A percentile compares a stretch with the other conserved stretches of the same genome.
These are phyloP conservation scores for Blumeriella jaapii DNA, from an alignment of 2,329 filamentous ascomycete genomes.

Conservation along the genomic window DNA sequence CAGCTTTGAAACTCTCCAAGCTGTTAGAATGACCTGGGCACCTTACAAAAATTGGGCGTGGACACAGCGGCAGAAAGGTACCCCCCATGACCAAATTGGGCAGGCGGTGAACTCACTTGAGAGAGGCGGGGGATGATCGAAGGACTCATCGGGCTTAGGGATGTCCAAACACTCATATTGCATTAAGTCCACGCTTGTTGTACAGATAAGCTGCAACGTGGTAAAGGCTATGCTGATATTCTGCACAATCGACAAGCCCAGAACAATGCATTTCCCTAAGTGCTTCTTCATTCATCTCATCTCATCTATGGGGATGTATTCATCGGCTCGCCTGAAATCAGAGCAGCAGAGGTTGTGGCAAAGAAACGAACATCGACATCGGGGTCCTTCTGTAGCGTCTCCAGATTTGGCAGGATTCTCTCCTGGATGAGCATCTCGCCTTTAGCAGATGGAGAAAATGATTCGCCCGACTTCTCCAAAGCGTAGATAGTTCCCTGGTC, in stretches of 20 bases:
- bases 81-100: slow-evolving; percentile 5
- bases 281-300: slow-evolving; percentile 23
- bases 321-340: slow-evolving; percentile 38
- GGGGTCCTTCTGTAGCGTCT: slow-evolving; percentile 93
- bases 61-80: no score
- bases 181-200: slow-evolving; percentile 9
- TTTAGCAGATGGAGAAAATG: slow-evolving; percentile 50
- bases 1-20: no score
- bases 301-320: slow-evolving; percentile 36
- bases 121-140: no score
- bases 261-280: slow-evolving; percentile 19
- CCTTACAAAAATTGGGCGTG: no score
- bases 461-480: slow-evolving; percentile 65
- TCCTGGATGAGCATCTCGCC: slow-evolving; percentile 74
- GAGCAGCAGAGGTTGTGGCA: slow-evolving; percentile 72
- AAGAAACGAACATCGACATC: slow-evolving; percentile 98
- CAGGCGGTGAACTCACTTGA: slow-evolving; percentile 8
- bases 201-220: slow-evolving; percentile 2
- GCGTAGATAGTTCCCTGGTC: slow-evolving; percentile 78
- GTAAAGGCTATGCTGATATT: slow-evolving; percentile 25
- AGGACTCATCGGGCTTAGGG: no score
- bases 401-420: slow-evolving; percentile 77
- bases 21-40: no score
- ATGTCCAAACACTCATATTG: slow-evolving; percentile 1
- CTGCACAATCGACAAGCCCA: slow-evolving; percentile 19